These are phyloP conservation scores for Xylaria digitata DNA, from an alignment of 2,329 filamentous ascomycete species.

Conservation along the genomic window DNA sequence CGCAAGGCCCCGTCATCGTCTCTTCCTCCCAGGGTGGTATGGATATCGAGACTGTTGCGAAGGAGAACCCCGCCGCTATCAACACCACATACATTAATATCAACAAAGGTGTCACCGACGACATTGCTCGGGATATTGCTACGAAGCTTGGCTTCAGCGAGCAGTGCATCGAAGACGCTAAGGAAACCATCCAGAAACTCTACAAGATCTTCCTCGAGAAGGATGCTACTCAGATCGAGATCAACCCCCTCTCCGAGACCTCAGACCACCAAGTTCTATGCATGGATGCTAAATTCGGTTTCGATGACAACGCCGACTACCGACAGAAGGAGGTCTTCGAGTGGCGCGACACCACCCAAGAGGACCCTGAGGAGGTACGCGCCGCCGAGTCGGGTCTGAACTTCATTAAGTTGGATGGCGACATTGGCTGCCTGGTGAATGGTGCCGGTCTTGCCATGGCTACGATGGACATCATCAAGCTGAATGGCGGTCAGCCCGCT, in stretches of 20 bases:
- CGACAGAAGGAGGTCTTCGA: constrained; percentile 95
- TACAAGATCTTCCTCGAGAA: constrained; percentile 99
- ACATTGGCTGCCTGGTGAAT: constrained; percentile 99
- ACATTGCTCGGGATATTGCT: constrained; percentile 90
- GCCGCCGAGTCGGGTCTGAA: constrained; percentile 94
- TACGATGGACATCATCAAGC: constrained; percentile 99
- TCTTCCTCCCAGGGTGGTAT: constrained; percentile 98
- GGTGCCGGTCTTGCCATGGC: constrained; percentile 99
- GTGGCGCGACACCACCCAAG: constrained; percentile 94
- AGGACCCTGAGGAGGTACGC: constrained; percentile 97
- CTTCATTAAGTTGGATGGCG: constrained; percentile 99
- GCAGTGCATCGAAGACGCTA: constrained; percentile 95
- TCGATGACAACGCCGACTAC: constrained; percentile 99
- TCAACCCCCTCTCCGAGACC: constrained; percentile 98
- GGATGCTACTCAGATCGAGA: constrained; percentile 99
- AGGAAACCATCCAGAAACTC: constrained; percentile 96
- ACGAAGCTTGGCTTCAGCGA: constrained; percentile 95
- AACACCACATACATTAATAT: constrained; percentile 94
- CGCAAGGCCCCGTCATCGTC: constrained; percentile 93
- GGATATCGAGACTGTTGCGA: constrained; percentile 98
- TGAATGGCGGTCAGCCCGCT: constrained; percentile 93
- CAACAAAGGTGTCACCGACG: constrained; percentile 93
- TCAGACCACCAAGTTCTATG: constrained; percentile 97
- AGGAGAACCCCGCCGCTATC: constrained; percentile 97
- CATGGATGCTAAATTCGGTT: constrained; percentile 99